These are phyloP conservation scores for Ophiostoma fasciatum DNA, from an alignment of 2,329 filamentous ascomycete genomes.

Conservation along the genomic window DNA sequence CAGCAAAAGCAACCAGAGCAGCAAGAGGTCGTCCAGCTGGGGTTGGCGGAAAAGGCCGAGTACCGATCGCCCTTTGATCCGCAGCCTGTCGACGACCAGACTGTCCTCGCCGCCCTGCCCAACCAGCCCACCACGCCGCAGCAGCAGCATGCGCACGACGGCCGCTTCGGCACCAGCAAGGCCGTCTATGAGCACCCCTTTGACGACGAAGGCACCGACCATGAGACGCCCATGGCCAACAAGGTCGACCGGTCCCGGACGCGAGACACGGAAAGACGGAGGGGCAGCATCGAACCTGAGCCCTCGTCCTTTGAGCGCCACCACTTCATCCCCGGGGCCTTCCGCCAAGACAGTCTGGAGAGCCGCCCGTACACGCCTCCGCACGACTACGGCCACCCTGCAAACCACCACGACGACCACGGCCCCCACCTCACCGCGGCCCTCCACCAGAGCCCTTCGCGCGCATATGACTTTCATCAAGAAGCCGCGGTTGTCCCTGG, in stretches of 20 bases:
- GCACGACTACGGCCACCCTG: slow-evolving; percentile 1
- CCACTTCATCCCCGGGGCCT: slow-evolving; percentile 7
- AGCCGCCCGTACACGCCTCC: slow-evolving; percentile 7
- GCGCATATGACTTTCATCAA: not conserved
- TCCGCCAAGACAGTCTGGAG: slow-evolving; percentile 6
- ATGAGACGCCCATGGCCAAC: not conserved
- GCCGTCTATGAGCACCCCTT: slow-evolving; percentile 37
- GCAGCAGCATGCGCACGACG: not conserved
- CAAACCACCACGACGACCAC: too few species aligned
- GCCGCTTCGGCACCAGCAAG: slow-evolving; percentile 13
- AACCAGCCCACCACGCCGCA: not conserved
- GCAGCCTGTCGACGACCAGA: slow-evolving; percentile 2
- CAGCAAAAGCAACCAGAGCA: not conserved
- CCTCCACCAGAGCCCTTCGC: slow-evolving; percentile 1
- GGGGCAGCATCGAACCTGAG: not conserved
- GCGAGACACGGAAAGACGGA: too few species aligned
- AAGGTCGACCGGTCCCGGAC: too few species aligned
- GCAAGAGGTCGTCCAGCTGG: too few species aligned
- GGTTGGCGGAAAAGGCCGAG: slow-evolving; percentile 7
- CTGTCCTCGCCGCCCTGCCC: not conserved
- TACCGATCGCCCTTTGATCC: slow-evolving; percentile 13
- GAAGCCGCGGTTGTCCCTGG: not conserved
- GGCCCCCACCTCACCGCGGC: not conserved
- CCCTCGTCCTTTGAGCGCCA: slow-evolving; percentile 2
- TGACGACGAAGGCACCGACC: slow-evolving; percentile 23